phyloP scores from a whole-genome alignment of 2,329 filamentous ascomycete species.

The Aspergillus hortae region DNA sequence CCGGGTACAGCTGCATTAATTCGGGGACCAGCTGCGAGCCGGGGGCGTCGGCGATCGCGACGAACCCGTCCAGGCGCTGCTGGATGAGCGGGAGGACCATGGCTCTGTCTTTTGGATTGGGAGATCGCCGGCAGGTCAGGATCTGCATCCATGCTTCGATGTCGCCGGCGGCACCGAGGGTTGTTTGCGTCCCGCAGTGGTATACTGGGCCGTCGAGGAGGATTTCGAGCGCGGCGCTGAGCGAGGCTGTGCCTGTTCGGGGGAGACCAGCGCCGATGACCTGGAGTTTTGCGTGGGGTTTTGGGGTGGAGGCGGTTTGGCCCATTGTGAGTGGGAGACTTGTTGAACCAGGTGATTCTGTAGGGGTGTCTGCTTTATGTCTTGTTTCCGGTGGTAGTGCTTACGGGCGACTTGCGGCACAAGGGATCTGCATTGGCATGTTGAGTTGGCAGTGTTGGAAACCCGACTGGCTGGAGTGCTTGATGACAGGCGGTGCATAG shows the following conservation, averaged over 20 bases:
- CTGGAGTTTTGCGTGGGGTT: slow-evolving; percentile 13
- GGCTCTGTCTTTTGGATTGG: neutral
- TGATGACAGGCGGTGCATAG: too few species aligned
- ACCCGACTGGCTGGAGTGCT: too few species aligned
- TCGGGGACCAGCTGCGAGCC: slow-evolving; percentile 43
- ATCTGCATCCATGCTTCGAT: slow-evolving; percentile 22
- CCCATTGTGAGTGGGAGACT: neutral
- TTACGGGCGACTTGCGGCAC: too few species aligned
- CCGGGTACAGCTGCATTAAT: slow-evolving; percentile 47
- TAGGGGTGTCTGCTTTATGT: too few species aligned
- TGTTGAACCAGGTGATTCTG: too few species aligned
- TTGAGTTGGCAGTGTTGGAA: too few species aligned
- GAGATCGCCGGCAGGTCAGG: neutral
- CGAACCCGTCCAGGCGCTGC: slow-evolving; percentile 37
- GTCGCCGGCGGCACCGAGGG: slow-evolving; percentile 17
- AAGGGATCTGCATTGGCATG: too few species aligned
- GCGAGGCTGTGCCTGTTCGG: slow-evolving; percentile 51
- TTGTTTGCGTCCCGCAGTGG: slow-evolving; percentile 46
- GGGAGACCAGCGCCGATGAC: slow-evolving; percentile 31
- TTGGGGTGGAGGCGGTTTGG: slow-evolving; percentile 2
- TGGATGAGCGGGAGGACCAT: slow-evolving; percentile 1
- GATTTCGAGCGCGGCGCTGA: slow-evolving; percentile 46
- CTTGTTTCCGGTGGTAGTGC: too few species aligned
- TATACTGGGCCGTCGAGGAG: slow-evolving; percentile 49
- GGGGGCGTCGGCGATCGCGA: slow-evolving; percentile 47